Base-by-base conservation (phyloP, 805 yeast species). In the Zygoascus biomembranicola region DNA sequence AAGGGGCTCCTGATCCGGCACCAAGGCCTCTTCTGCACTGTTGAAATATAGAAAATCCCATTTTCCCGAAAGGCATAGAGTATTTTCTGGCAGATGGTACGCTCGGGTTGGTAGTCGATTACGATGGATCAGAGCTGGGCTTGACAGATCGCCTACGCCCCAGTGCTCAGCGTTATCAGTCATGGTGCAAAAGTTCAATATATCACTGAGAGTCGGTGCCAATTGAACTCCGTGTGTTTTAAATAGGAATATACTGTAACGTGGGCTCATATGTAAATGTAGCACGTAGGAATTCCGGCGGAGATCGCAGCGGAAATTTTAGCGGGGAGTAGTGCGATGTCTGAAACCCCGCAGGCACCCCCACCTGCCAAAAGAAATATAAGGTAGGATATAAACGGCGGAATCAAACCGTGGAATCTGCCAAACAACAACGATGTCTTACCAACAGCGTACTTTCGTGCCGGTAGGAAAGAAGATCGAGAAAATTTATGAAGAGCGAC, bases 1-100 rank as follows among this genome's bases (percentile, higher is more conserved):
- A 18, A 18, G 11, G 8, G 41, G n/a, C 2, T 13, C 43, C 19
- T 47, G 47, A 1, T 35, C 54, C 8, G 58, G 55, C 2, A 57
- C 56, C 45, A 18, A 16, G 10, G 32, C 44, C 32, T 47, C 52
- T 16, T 46, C 51, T 18, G 11, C 50, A 32, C 28, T 23, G 6
- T 23, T 23, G 28, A 18, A 49, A 52, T 55, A 63, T 49, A 45
- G 45, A 46, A 64, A 62, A 31, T 57, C 50, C 67, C 67, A 64
- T 13, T 49, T 37, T 26, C 68, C 68, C 51, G 60, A 61, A 37
- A 64, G 59, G 9, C 18, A 14, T 18, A 49, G 19, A 5, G 37
- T 48, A 20, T 41, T 35, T 14, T 37, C 32, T 10, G 60, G 60
- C 16, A 57, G 47, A 14, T 49, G 45, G 42, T 55, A 57, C 11